A percentile compares a stretch with the other conserved stretches of the same genome.
Evolutionary conservation across 805 yeast species (phyloP).

Genomic region (Dipodascus geniculatus): DNA sequence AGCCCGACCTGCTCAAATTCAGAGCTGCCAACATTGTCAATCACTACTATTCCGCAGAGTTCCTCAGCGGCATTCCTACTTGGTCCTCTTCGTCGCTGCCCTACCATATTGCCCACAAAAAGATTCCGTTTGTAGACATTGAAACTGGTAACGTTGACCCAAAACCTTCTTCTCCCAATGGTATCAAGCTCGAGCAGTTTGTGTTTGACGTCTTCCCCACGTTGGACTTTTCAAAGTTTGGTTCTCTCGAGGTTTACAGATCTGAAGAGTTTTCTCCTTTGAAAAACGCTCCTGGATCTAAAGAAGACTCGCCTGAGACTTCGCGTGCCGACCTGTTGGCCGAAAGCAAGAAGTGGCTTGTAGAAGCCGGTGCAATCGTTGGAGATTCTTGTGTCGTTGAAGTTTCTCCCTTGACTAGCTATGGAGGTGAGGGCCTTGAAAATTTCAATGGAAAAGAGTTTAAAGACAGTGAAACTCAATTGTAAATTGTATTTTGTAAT

Average conservation of each 20-base stretch:
- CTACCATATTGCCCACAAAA: slow-evolving; percentile 91
- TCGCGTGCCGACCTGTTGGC: slow-evolving; percentile 53
- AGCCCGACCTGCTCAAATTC: slow-evolving; percentile 45
- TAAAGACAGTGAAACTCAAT: neutral
- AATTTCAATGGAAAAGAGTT: slow-evolving; percentile 8
- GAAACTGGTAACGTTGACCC: slow-evolving; percentile 31
- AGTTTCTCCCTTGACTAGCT: slow-evolving; percentile 64
- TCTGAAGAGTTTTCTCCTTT: slow-evolving; percentile 82
- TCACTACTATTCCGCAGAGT: slow-evolving; percentile 83
- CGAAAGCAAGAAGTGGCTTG: slow-evolving; percentile 67
- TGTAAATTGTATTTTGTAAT: slow-evolving; percentile 3
- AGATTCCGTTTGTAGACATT: slow-evolving; percentile 52
- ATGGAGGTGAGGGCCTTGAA: slow-evolving; percentile 60
- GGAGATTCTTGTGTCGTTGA: slow-evolving; percentile 44
- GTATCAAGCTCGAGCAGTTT: slow-evolving; percentile 90
- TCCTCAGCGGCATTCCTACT: slow-evolving; percentile 45
- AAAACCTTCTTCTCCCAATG: slow-evolving; percentile 72
- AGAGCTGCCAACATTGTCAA: slow-evolving; percentile 97
- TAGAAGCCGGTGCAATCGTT: slow-evolving; percentile 54
- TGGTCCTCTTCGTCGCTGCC: slow-evolving; percentile 56
- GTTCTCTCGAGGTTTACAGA: slow-evolving; percentile 85
- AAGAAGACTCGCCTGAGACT: slow-evolving; percentile 74
- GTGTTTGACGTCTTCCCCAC: slow-evolving; percentile 91
- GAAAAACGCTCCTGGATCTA: slow-evolving; percentile 80
- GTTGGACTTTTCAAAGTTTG: slow-evolving; percentile 60